Percentiles rank a stretch among this genome's conserved stretches.
phyloP scores from a whole-genome alignment of 2,329 filamentous ascomycete species.

The Nakataea oryzae region DNA sequence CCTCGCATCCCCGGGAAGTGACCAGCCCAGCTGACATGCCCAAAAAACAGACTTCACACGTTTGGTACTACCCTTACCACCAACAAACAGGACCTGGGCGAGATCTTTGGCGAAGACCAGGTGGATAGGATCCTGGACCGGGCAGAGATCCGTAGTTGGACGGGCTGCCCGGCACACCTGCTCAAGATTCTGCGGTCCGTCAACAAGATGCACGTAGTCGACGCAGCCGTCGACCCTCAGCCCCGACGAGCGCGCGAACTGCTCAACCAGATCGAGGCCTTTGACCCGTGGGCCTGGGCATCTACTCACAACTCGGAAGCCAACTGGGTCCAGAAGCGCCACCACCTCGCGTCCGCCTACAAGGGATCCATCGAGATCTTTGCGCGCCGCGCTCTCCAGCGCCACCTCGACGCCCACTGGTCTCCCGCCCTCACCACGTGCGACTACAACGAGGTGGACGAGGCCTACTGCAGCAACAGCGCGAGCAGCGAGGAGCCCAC shows the following conservation, averaged over 20 bases:
- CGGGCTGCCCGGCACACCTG: conserved; percentile 5
- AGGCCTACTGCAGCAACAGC: neutral
- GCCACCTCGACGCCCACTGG: conserved; percentile 1
- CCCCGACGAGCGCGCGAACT: neutral
- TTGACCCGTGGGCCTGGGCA: neutral
- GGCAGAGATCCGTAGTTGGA: conserved; percentile 5
- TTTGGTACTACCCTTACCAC: neutral
- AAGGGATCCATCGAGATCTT: conserved; percentile 7
- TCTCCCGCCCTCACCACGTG: neutral
- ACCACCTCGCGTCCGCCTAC: conserved; percentile 6
- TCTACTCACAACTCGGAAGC: neutral
- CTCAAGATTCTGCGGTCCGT: neutral
- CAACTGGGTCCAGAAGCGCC: neutral
- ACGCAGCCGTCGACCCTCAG: neutral
- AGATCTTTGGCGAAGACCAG: neutral
- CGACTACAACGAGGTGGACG: neutral
- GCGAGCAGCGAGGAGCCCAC: neutral
- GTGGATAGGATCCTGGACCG: conserved; percentile 1
- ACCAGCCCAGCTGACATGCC: neutral
- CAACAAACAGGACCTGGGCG: conserved; percentile 1
- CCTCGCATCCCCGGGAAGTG: neutral
- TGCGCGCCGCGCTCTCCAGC: conserved; percentile 1
- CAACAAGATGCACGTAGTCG: neutral
- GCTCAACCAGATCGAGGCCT: neutral
- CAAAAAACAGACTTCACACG: neutral